Conservation (phyloP, 345 rosid species). For the Populus davidiana region DNA sequence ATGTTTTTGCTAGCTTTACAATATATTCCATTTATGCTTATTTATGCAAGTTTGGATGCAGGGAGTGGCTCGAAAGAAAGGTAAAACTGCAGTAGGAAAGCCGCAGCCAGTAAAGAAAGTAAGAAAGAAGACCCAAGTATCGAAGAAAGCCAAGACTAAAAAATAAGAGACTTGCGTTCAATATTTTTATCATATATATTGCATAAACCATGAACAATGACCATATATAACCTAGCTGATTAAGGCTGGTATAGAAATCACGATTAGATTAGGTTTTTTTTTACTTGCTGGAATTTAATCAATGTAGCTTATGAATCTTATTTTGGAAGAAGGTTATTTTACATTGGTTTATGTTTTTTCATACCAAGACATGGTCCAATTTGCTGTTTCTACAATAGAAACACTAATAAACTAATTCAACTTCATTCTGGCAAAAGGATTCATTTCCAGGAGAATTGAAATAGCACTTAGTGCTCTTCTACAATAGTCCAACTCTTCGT, state of each 20-base stretch:
- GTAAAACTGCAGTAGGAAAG: constrained; percentile 52
- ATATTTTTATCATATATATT: not conserved
- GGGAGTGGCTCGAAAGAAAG: constrained; percentile 57
- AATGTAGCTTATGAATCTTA: not conserved
- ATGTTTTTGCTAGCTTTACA: not conserved
- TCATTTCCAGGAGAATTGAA: not conserved
- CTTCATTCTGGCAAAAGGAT: not conserved
- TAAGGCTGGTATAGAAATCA: not conserved
- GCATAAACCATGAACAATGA: not conserved
- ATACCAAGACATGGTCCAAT: not conserved
- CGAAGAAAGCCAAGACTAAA: constrained; percentile 46
- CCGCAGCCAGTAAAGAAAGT: constrained; percentile 54
- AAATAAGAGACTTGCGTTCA: constrained; percentile 22
- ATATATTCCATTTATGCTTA: constrained; percentile 1
- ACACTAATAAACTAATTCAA: not conserved
- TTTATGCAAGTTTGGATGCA: constrained; percentile 31
- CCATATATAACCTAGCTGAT: not conserved
- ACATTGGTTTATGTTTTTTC: not conserved
- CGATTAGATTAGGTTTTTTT: not conserved
- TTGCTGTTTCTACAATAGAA: not conserved
- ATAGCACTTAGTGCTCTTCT: not conserved
- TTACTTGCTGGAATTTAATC: not conserved
- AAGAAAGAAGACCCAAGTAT: constrained; percentile 44
- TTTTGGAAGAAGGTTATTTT: not conserved
- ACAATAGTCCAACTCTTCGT: not conserved